Evolutionary conservation across 106 monocot genomes (phyloP).

Genomic region (Triglochin maritima): DNA sequence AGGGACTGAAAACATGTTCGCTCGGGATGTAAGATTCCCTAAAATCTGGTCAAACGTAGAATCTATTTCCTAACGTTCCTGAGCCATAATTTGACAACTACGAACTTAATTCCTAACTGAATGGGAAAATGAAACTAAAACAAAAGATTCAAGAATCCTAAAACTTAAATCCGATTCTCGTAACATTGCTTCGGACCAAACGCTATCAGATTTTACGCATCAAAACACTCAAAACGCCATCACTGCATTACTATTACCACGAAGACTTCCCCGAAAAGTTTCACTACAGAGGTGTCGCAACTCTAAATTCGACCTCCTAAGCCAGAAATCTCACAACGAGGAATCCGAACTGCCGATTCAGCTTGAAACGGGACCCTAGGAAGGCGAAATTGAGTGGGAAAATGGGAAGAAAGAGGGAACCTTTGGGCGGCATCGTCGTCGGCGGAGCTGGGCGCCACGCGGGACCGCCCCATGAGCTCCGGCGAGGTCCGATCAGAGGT

Average conservation of each 20-base stretch:
- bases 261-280: background rate
- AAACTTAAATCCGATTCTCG: no score
- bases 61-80: no score
- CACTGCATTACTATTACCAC: background rate
- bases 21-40: no score
- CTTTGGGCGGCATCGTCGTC: slow-evolving; percentile 14
- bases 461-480: slow-evolving; percentile 15
- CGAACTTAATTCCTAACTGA: no score
- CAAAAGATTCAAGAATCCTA: no score
- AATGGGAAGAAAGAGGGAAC: background rate
- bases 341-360: background rate
- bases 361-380: background rate
- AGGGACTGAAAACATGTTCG: no score
- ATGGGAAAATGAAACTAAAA: no score
- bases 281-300: background rate
- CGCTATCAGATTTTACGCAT: background rate
- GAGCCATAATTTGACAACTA: no score
- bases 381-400: background rate
- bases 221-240: background rate
- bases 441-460: slow-evolving; percentile 5
- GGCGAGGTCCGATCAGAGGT: background rate
- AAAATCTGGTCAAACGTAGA: no score
- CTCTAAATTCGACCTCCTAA: background rate
- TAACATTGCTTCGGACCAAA: no score
- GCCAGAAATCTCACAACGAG: background rate